These are phyloP conservation scores for Populus tomentosa DNA, from an alignment of 441 rosid genomes.

Conservation along the genomic window DNA sequence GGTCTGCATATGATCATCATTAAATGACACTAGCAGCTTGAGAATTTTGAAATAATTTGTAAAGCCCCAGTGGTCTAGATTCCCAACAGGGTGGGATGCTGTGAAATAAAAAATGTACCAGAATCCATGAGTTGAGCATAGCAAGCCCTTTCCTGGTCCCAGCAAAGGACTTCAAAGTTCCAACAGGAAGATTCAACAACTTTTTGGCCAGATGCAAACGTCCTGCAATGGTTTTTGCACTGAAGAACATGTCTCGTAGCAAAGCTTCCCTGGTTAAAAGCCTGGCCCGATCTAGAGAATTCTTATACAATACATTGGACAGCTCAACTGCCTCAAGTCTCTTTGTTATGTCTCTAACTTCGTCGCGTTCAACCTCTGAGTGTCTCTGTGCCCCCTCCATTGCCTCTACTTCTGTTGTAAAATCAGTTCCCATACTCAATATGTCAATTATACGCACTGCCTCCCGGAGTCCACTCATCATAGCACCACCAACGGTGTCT, in stretches of 20 bases:
- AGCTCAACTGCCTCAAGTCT: constrained; percentile 94
- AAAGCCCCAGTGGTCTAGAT: not conserved
- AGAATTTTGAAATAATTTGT: not conserved
- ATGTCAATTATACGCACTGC: constrained; percentile 96
- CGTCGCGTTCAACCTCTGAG: constrained; percentile 83
- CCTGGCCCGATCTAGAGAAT: constrained; percentile 58
- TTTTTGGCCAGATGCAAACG: constrained; percentile 91
- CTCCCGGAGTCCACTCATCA: constrained; percentile 98
- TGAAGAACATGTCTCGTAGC: constrained; percentile 83
- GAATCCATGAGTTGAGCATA: constrained; percentile 95
- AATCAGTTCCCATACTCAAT: constrained; percentile 81
- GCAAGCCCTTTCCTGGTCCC: constrained; percentile 94
- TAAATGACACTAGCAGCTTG: constrained; percentile 2
- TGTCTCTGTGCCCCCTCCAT: constrained; percentile 81
- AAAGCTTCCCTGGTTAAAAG: constrained; percentile 76
- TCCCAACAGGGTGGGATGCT: constrained; percentile 4
- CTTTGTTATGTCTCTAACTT: constrained; percentile 88
- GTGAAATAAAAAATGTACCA: constrained; percentile 41
- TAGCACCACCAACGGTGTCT: constrained; percentile 99
- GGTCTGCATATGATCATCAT: not conserved
- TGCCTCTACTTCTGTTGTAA: constrained; percentile 88
- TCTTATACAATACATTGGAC: constrained; percentile 69
- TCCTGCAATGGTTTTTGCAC: constrained; percentile 82
- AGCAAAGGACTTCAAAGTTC: constrained; percentile 88
- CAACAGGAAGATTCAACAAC: constrained; percentile 82